These are phyloP conservation scores for Myrica gale DNA, from an alignment of 306 rosid species.

Conservation along the genomic window DNA sequence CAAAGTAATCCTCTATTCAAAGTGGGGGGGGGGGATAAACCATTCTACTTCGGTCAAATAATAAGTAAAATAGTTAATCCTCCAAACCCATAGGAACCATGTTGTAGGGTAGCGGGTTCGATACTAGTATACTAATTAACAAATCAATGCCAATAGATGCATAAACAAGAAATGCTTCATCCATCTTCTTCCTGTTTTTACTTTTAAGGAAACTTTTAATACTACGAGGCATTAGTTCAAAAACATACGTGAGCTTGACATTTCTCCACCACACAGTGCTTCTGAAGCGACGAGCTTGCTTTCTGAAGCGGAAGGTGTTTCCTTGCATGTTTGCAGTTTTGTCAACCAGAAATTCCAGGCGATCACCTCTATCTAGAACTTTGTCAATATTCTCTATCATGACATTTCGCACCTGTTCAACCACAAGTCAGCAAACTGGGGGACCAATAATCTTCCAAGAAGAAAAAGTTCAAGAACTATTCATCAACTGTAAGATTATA, in stretches of 20 bases:
- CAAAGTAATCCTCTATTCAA: neutral
- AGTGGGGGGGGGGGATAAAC: no score
- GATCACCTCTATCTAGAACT: conserved; percentile 92
- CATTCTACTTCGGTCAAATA: no score
- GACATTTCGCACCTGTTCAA: conserved; percentile 74
- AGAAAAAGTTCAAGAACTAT: neutral
- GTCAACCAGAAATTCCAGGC: conserved; percentile 94
- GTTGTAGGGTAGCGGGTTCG: neutral
- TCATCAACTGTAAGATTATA: neutral
- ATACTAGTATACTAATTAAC: conserved; percentile 3
- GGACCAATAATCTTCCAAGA: neutral
- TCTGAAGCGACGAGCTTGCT: conserved; percentile 97
- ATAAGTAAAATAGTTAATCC: conserved; percentile 6
- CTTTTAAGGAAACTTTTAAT: neutral
- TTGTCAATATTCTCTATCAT: conserved; percentile 98
- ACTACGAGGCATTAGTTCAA: conserved; percentile 14
- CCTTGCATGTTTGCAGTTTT: conserved; percentile 94
- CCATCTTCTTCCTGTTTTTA: neutral
- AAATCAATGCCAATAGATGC: neutral
- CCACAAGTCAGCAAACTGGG: neutral
- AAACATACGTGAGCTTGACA: conserved; percentile 85
- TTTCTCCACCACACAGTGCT: conserved; percentile 96
- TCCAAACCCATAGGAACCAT: neutral
- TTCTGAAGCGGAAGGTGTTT: conserved; percentile 85
- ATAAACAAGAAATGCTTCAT: conserved; percentile 1